Percentiles rank a stretch among this genome's conserved stretches.
Evolutionary conservation across 139 green algal species (phyloP).

Genomic region (Picochlorum costavermella): DNA sequence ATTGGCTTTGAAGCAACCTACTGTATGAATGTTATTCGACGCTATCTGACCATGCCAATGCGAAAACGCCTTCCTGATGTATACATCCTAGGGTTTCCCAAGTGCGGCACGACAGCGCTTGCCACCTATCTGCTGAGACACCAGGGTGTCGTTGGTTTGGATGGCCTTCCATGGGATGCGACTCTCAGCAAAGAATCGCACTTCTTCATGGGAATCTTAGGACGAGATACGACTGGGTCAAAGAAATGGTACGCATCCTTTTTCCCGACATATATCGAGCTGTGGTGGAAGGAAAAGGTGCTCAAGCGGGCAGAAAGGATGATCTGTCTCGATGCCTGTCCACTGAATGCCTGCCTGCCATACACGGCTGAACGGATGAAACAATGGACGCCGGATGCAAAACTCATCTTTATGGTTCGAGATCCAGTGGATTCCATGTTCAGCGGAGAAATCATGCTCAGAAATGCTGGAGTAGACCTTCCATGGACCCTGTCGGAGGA

Average conservation of each 20-base stretch:
- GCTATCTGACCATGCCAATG: conserved; percentile 62
- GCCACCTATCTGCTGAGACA: conserved; percentile 55
- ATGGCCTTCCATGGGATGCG: conserved; percentile 59
- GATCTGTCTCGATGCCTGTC: conserved; percentile 72
- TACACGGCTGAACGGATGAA: conserved; percentile 51
- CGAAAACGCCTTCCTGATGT: conserved; percentile 55
- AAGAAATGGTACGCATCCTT: conserved; percentile 56
- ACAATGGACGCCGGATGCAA: conserved; percentile 56
- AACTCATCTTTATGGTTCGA: conserved; percentile 67
- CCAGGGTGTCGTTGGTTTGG: conserved; percentile 47
- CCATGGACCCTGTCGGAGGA: conserved; percentile 42
- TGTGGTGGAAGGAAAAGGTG: conserved; percentile 31
- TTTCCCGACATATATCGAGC: conserved; percentile 62
- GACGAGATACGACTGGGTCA: conserved; percentile 25
- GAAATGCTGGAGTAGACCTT: conserved; percentile 56
- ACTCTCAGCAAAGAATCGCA: conserved; percentile 65
- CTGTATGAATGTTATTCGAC: conserved; percentile 48
- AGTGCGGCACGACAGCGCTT: conserved; percentile 62
- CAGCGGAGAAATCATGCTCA: conserved; percentile 59
- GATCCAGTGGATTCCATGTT: conserved; percentile 52
- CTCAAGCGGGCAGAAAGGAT: conserved; percentile 24
- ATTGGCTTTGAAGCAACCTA: conserved; percentile 56
- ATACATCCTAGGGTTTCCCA: conserved; percentile 71
- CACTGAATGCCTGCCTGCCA: conserved; percentile 56
- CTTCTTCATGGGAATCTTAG: conserved; percentile 64